Evolutionary conservation across 78 protist genomes (phyloP), one percentile per base, ranked within the genome.

Genomic region (Dictyostelium firmibasis): DNA sequence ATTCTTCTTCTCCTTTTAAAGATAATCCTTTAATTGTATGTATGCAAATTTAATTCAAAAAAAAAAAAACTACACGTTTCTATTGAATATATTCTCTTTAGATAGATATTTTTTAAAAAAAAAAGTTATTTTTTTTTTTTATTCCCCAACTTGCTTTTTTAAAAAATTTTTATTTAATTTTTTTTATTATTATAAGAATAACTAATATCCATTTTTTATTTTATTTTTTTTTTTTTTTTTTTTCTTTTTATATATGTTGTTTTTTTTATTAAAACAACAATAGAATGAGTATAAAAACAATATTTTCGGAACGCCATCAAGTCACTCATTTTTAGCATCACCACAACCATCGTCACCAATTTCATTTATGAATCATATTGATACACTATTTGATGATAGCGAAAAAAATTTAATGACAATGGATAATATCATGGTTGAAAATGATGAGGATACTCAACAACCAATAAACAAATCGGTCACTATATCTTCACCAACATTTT

Each of bases 341-440:
- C 83, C 83, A 77, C 25, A 38, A 77, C n/a, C 64, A 35, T 41
- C 83, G n/a, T 77, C 83, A 41, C 83, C 83, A 31, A 33, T 72
- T 33, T 72, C 79, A 72, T 72, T 29, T 31, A 16, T 72, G 23
- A 72, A 72, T 33, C 75, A 67, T 18, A 67, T 67, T 27, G 18
- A 67, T 67, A 67, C 75, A 25, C 10, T 67, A 67, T 67, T 67
- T 25, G 35, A 67, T 67, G 75, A 29, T 3, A 67, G 75, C 11
- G 75, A 27, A 67, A 29, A 29, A 20, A 57, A 57, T 57, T 57
- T 57, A 20, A 57, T 57, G 27, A 57, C 67, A 57, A 67, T 67
- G 75, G 75, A 67, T 27, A 67, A 67, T 67, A 27, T 23, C 27
- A 11, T 5, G 13, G 64, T 60, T 23, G 23, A 10, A 60, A 23